A percentile compares a stretch with the other conserved stretches of the same genome.
Conservation (phyloP, 2,329 filamentous ascomycete genomes). For the Phyllosticta citriasiana region DNA sequence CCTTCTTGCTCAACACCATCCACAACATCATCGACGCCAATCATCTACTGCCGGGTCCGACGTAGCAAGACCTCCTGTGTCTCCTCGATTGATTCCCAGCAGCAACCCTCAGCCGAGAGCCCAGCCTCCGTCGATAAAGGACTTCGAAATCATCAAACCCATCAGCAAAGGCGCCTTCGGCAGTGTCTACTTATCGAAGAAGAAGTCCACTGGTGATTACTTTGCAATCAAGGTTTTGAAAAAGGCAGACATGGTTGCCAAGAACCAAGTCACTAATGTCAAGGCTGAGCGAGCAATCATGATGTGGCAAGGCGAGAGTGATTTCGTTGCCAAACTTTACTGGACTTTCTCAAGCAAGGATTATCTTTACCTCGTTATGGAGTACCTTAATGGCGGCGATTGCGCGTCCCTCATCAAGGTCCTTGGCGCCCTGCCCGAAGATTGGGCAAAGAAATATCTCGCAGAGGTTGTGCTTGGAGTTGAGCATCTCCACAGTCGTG, state of each 20-base stretch:
- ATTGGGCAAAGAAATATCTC: conserved; percentile 97
- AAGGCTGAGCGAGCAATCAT: conserved; percentile 98
- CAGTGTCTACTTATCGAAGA: conserved; percentile 95
- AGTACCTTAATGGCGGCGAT: conserved; percentile 95
- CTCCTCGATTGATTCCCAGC: conserved; percentile 69
- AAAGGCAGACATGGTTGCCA: conserved; percentile 99
- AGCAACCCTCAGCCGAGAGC: conserved; percentile 77
- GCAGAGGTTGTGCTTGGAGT: conserved; percentile 95
- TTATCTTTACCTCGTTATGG: conserved; percentile 97
- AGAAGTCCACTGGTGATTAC: conserved; percentile 96
- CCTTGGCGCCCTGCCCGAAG: conserved; percentile 81
- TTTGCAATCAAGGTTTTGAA: conserved; percentile 98
- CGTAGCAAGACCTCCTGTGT: conserved; percentile 58
- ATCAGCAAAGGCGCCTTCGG: conserved; percentile 99
- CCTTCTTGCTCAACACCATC: conserved; percentile 41
- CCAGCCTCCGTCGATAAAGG: conserved; percentile 91
- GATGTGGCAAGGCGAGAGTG: conserved; percentile 99
- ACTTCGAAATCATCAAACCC: conserved; percentile 98
- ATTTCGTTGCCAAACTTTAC: conserved; percentile 97
- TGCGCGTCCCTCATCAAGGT: conserved; percentile 95
- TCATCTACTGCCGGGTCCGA: conserved; percentile 79
- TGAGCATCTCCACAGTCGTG: conserved; percentile 85
- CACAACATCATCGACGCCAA: conserved; percentile 72
- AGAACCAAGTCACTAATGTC: conserved; percentile 98
- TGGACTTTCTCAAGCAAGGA: conserved; percentile 99